Evolutionary conservation across 2,329 filamentous ascomycete species (phyloP).

Genomic region (Penicillium vulpinum): DNA sequence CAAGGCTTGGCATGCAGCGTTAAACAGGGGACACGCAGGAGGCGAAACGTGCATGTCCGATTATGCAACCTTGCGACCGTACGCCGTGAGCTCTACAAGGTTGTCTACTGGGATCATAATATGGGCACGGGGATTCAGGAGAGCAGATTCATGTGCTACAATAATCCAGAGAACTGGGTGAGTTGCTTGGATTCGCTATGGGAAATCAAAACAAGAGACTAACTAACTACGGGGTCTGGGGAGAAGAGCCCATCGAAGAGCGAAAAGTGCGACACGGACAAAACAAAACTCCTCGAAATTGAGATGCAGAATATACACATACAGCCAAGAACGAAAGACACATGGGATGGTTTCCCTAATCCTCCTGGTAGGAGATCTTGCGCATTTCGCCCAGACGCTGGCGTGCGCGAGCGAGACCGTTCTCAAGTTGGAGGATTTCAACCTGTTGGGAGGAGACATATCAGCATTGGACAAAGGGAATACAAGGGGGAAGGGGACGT

Average conservation of each 20-base stretch:
- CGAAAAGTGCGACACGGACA: not conserved
- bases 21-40: not conserved
- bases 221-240: slow-evolving; percentile 1
- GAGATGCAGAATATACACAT: slow-evolving; percentile 9
- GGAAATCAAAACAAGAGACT: slow-evolving; percentile 4
- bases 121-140: not conserved
- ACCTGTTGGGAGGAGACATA: slow-evolving; percentile 59
- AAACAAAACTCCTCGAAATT: not conserved
- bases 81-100: not conserved
- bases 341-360: slow-evolving; percentile 40
- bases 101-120: not conserved
- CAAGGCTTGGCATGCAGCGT: slow-evolving; percentile 3
- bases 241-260: not conserved
- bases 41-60: not conserved
- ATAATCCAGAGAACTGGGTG: not conserved
- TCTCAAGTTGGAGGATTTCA: slow-evolving; percentile 95
- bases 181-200: slow-evolving; percentile 10
- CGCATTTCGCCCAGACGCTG: slow-evolving; percentile 93
- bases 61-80: not conserved
- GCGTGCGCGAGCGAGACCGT: slow-evolving; percentile 74
- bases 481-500: slow-evolving; percentile 2
- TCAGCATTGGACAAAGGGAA: slow-evolving; percentile 12
- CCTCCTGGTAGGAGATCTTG: slow-evolving; percentile 91
- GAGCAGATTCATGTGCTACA: not conserved
- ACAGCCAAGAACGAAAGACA: not conserved